Conservation (phyloP, 345 rosid genomes). For the Kernera saxatilis region DNA sequence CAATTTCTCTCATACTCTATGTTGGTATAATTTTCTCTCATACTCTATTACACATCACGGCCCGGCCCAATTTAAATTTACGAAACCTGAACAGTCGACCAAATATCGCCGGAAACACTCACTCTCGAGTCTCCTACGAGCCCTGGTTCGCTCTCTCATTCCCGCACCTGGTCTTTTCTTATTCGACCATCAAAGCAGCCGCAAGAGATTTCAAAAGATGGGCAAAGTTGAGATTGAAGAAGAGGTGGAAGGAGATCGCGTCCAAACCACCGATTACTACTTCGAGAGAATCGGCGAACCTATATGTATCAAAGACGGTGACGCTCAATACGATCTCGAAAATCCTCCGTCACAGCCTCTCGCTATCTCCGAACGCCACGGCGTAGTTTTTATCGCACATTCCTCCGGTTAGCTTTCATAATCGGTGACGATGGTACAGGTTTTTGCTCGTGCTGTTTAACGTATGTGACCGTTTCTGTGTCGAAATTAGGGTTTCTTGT, state of each 20-base stretch:
- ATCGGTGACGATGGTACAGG: slow-evolving; percentile 1
- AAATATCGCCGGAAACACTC: neutral
- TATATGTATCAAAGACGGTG: slow-evolving; percentile 36
- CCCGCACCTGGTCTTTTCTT: too few species aligned
- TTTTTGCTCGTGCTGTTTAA: neutral
- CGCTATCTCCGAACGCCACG: slow-evolving; percentile 53
- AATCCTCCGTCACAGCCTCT: slow-evolving; percentile 71
- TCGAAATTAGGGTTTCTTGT: slow-evolving; percentile 66
- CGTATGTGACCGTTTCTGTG: slow-evolving; percentile 1
- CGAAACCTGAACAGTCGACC: slow-evolving; percentile 2
- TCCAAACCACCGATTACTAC: slow-evolving; percentile 51
- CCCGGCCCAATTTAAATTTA: neutral
- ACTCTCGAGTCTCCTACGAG: neutral
- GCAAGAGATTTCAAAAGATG: slow-evolving; percentile 22
- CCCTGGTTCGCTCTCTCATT: neutral
- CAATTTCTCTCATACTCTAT: too few species aligned
- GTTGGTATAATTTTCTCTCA: too few species aligned
- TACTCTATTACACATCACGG: too few species aligned
- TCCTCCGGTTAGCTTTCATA: slow-evolving; percentile 44
- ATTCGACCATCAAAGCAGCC: slow-evolving; percentile 1
- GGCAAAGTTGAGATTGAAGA: slow-evolving; percentile 35
- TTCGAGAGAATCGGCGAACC: slow-evolving; percentile 69
- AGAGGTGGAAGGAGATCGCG: slow-evolving; percentile 59
- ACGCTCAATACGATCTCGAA: slow-evolving; percentile 39
- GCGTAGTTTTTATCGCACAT: slow-evolving; percentile 62